These are phyloP conservation scores for Yamadazyma scolyti DNA, from an alignment of 805 yeast genomes.

Conservation along the genomic window DNA sequence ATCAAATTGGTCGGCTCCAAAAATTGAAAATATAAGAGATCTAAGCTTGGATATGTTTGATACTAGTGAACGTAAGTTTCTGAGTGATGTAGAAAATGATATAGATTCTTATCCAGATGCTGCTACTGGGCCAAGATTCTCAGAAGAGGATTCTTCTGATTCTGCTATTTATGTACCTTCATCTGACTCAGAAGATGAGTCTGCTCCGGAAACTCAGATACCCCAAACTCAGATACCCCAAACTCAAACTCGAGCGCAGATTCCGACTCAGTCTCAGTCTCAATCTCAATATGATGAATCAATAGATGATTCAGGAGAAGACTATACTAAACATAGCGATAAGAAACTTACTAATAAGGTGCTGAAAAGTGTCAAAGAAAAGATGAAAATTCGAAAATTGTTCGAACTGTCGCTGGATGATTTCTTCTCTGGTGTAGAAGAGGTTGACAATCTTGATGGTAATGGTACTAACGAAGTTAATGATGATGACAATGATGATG, in stretches of 20 bases:
- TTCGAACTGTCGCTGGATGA: no score
- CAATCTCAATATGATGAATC: conserved; percentile 4
- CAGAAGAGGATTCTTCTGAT: no score
- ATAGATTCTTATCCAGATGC: no score
- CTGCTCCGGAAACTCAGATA: conserved; percentile 1
- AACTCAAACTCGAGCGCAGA: no score
- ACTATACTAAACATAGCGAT: conserved; percentile 3
- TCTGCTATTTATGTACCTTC: no score
- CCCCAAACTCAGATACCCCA: no score
- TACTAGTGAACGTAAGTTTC: conserved; percentile 2
- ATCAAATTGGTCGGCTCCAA: neutral
- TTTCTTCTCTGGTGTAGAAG: no score
- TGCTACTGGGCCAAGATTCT: no score
- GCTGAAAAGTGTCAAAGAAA: conserved; percentile 4
- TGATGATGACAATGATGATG: conserved; percentile 2
- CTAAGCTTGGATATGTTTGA: conserved; percentile 1
- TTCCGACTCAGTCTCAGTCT: conserved; percentile 1
- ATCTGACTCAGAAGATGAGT: neutral
- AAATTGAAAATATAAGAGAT: neutral
- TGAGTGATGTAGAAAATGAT: conserved; percentile 7
- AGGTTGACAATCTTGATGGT: conserved; percentile 2
- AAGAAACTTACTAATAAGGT: neutral
- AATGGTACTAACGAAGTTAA: conserved; percentile 1
- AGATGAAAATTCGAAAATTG: conserved; percentile 2
- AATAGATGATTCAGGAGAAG: conserved; percentile 3